phyloP scores from a whole-genome alignment of 257 asterid genomes.

The Solanum pinnatisectum region DNA sequence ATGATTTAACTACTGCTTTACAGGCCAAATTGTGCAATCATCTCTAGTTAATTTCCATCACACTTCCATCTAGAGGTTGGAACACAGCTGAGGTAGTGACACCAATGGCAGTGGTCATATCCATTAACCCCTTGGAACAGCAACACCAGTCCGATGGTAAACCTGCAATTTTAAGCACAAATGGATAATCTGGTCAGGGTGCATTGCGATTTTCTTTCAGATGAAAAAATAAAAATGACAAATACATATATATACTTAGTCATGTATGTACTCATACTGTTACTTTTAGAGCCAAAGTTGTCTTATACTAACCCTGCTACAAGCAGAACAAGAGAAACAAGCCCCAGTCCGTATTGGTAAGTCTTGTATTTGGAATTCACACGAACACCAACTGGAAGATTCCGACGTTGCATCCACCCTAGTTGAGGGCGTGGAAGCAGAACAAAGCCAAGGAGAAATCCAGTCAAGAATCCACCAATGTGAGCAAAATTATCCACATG shows the following conservation, averaged over 20 bases:
- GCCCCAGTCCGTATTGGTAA: slow-evolving; percentile 54
- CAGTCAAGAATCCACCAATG: slow-evolving; percentile 85
- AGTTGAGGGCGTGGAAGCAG: slow-evolving; percentile 79
- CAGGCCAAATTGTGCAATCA: not conserved
- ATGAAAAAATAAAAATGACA: not conserved
- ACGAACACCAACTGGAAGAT: slow-evolving; percentile 39
- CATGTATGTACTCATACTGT: not conserved
- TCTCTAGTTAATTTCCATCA: slow-evolving; percentile 7
- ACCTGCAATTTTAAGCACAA: slow-evolving; percentile 30
- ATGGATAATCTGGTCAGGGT: not conserved
- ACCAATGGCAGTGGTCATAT: slow-evolving; percentile 72
- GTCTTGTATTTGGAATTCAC: slow-evolving; percentile 55
- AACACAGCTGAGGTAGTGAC: slow-evolving; percentile 63
- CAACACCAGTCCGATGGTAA: slow-evolving; percentile 54
- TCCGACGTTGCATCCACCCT: slow-evolving; percentile 70
- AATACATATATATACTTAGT: not conserved
- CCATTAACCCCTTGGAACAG: slow-evolving; percentile 68
- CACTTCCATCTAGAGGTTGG: slow-evolving; percentile 81
- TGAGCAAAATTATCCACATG: slow-evolving; percentile 83
- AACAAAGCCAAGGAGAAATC: slow-evolving; percentile 77
- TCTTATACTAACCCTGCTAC: slow-evolving; percentile 49
- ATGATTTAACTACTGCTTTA: not conserved
- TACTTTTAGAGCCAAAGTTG: not conserved
- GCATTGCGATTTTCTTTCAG: not conserved
- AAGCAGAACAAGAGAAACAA: slow-evolving; percentile 44